Evolutionary conservation across 345 rosid genomes (phyloP).

Genomic region (Hibiscus trionum): DNA sequence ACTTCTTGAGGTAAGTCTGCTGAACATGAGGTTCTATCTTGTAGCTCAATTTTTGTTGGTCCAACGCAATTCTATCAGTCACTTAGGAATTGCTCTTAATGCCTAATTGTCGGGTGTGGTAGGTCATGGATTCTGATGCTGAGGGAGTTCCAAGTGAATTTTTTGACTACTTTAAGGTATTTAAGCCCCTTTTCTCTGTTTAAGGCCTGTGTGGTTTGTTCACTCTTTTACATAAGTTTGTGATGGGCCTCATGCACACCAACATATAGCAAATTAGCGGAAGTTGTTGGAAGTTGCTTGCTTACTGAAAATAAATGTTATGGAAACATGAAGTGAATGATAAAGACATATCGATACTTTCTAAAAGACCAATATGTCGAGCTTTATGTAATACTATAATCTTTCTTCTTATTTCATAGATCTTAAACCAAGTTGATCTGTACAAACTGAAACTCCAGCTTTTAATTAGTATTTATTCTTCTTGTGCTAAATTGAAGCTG

Average conservation of each 20-base stretch:
- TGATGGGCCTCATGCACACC: background rate
- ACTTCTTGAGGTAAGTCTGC: slow-evolving; percentile 68
- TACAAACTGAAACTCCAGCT: background rate
- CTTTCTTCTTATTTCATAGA: background rate
- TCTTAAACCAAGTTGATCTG: background rate
- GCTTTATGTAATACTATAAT: background rate
- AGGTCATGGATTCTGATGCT: slow-evolving; percentile 99
- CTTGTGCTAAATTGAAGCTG: background rate
- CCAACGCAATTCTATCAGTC: slow-evolving; percentile 3
- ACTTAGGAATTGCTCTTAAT: slow-evolving; percentile 7
- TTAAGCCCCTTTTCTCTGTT: slow-evolving; percentile 1
- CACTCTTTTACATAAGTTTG: background rate
- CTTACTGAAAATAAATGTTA: background rate
- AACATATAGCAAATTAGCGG: background rate
- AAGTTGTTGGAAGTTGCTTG: background rate
- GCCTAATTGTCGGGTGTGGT: slow-evolving; percentile 4
- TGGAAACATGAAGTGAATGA: background rate
- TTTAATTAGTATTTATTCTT: background rate
- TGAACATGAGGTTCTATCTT: background rate
- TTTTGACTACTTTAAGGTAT: slow-evolving; percentile 97
- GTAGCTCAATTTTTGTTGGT: background rate
- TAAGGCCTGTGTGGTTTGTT: slow-evolving; percentile 1
- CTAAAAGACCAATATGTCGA: background rate
- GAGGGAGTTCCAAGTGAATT: slow-evolving; percentile 99
- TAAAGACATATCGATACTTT: background rate